A percentile compares a stretch with the other conserved stretches of the same genome.
These are phyloP conservation scores for Hygrocybe punicea DNA, from an alignment of 768 basidiomycete species.

Conservation along the genomic window DNA sequence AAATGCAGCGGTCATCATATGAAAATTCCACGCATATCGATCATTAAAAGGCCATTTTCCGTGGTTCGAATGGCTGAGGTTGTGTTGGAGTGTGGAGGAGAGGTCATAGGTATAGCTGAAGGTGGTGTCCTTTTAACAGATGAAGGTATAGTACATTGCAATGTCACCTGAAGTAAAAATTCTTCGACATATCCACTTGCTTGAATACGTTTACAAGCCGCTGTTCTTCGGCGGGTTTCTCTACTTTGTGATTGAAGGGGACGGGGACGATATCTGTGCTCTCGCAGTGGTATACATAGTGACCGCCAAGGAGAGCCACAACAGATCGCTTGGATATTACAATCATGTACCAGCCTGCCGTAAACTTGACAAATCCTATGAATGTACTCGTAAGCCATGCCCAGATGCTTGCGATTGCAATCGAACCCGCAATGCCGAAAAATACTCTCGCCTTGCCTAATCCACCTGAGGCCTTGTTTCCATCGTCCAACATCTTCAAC, in stretches of 20 bases:
- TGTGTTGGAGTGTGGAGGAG: conserved; percentile 92
- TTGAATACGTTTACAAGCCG: conserved; percentile 88
- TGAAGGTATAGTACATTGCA: neutral
- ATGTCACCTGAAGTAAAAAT: conserved; percentile 92
- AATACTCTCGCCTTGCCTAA: conserved; percentile 74
- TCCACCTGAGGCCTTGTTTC: conserved; percentile 85
- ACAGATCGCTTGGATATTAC: conserved; percentile 85
- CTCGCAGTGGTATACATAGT: conserved; percentile 96
- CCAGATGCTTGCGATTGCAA: neutral
- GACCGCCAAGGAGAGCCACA: conserved; percentile 90
- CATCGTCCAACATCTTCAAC: conserved; percentile 93
- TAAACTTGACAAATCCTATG: conserved; percentile 88
- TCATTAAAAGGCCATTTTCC: conserved; percentile 73
- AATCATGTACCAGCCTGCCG: conserved; percentile 95
- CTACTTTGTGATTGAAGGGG: conserved; percentile 74
- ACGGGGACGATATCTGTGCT: conserved; percentile 81
- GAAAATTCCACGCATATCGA: conserved; percentile 92
- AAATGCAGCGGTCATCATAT: conserved; percentile 75
- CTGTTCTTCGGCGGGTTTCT: conserved; percentile 85
- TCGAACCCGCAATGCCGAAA: conserved; percentile 77
- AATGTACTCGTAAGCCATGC: neutral
- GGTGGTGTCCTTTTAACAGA: conserved; percentile 6
- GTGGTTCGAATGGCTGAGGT: conserved; percentile 52
- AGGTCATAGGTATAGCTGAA: conserved; percentile 92
- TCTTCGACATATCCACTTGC: conserved; percentile 97